These are phyloP conservation scores for Juncus effusus DNA, from an alignment of 176 grass and related monocot species.

Conservation along the genomic window DNA sequence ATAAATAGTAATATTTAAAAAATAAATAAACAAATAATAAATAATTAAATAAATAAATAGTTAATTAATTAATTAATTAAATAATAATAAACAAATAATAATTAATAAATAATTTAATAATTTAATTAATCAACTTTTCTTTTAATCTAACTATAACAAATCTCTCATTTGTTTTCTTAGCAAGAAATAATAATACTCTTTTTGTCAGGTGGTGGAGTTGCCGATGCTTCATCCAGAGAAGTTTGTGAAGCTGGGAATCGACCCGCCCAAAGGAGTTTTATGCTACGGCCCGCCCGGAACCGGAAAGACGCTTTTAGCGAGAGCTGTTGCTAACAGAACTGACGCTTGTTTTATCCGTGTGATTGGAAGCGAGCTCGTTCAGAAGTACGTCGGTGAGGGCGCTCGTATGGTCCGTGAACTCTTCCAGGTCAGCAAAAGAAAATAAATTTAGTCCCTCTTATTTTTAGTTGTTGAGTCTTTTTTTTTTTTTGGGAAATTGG, in stretches of 20 bases:
- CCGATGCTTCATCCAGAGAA: conserved; percentile 99
- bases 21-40: no score
- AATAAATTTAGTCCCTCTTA: no score
- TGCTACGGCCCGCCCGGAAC: conserved; percentile 93
- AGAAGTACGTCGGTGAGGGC: conserved; percentile 87
- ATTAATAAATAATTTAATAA: not conserved
- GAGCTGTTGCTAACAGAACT: conserved; percentile 89
- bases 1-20: no score
- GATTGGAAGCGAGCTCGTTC: conserved; percentile 88
- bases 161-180: conserved; percentile 8
- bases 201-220: conserved; percentile 72
- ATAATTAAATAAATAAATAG: no score
- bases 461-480: no score
- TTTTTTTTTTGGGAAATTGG: no score
- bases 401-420: conserved; percentile 88
- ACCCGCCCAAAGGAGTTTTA: conserved; percentile 82
- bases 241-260: conserved; percentile 91
- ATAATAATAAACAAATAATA: no score
- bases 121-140: not conserved
- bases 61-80: no score
- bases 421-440: conserved; percentile 51
- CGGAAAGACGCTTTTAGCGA: conserved; percentile 87
- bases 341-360: conserved; percentile 97
- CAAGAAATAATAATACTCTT: not conserved
- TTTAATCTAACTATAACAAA: conserved; percentile 9